These are phyloP conservation scores for Selaginella tamariscina DNA, from an alignment of 75 land plant genomes.

Conservation along the genomic window DNA sequence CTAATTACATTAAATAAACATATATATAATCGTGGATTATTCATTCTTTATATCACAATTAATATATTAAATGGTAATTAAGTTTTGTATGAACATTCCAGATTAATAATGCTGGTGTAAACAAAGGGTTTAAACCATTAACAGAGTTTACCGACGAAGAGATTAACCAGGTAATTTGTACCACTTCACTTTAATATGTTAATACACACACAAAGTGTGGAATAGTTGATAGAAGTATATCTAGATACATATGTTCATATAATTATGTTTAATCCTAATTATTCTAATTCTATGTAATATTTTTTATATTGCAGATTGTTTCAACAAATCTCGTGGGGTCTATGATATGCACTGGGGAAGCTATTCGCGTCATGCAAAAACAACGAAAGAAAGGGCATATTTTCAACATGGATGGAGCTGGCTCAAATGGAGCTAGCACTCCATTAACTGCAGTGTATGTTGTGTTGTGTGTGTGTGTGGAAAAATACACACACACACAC, in stretches of 20 bases:
- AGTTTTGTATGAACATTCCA: slow-evolving; percentile 21
- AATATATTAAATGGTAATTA: too few relatives aligned
- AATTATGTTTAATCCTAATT: too few relatives aligned
- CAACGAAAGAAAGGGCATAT: slow-evolving; percentile 80
- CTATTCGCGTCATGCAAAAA: slow-evolving; percentile 59
- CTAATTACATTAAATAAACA: not conserved
- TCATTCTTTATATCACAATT: too few relatives aligned
- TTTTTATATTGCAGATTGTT: slow-evolving; percentile 49
- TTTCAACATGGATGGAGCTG: slow-evolving; percentile 99
- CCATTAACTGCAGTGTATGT: slow-evolving; percentile 98
- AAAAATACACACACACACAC: too few relatives aligned
- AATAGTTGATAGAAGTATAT: too few relatives aligned
- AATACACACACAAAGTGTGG: too few relatives aligned
- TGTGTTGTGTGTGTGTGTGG: slow-evolving; percentile 4
- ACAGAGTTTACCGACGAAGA: slow-evolving; percentile 82
- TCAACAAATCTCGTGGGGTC: slow-evolving; percentile 90
- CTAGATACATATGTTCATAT: too few relatives aligned
- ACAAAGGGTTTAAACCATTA: slow-evolving; percentile 91
- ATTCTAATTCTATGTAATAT: too few relatives aligned
- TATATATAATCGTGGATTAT: too few relatives aligned
- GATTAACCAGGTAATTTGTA: slow-evolving; percentile 59
- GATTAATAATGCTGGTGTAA: slow-evolving; percentile 95
- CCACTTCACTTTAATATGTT: too few relatives aligned
- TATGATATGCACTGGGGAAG: slow-evolving; percentile 86
- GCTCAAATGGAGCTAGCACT: slow-evolving; percentile 95